Evolutionary conservation across 768 basidiomycete species (phyloP).

Genomic region (Tephrocybe sp.): DNA sequence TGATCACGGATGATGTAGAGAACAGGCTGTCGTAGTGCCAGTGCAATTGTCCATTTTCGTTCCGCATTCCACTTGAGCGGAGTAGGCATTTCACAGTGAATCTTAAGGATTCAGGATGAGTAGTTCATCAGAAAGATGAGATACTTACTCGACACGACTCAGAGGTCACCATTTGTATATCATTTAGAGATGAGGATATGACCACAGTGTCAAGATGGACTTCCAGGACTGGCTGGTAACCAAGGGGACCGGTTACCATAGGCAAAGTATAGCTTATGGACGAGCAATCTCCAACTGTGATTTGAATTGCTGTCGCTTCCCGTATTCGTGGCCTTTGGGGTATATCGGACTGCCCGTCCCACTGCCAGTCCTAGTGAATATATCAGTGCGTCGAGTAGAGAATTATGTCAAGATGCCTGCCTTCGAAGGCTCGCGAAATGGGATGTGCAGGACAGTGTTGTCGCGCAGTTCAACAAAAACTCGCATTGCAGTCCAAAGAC

Average conservation of each 20-base stretch:
- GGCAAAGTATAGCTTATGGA: slow-evolving; percentile 85
- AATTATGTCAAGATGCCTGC: slow-evolving; percentile 39
- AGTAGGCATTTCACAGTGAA: slow-evolving; percentile 73
- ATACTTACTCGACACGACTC: slow-evolving; percentile 71
- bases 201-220: slow-evolving; percentile 79
- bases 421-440: slow-evolving; percentile 91
- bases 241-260: slow-evolving; percentile 69
- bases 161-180: slow-evolving; percentile 74
- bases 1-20: slow-evolving; percentile 89
- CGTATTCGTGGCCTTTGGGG: slow-evolving; percentile 54
- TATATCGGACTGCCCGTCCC: slow-evolving; percentile 62
- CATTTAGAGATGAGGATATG: slow-evolving; percentile 85
- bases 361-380: slow-evolving; percentile 80
- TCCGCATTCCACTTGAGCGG: slow-evolving; percentile 82
- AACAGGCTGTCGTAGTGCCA: slow-evolving; percentile 69
- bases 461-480: slow-evolving; percentile 81
- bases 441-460: slow-evolving; percentile 77
- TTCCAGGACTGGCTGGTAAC: slow-evolving; percentile 80
- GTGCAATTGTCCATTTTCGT: slow-evolving; percentile 77
- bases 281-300: slow-evolving; percentile 78
- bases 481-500: slow-evolving; percentile 82
- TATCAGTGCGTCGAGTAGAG: no score
- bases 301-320: slow-evolving; percentile 70
- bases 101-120: slow-evolving; percentile 35
- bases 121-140: neutral